phyloP scores from a whole-genome alignment of 805 yeast genomes.

The Myxozyma udenii region DNA sequence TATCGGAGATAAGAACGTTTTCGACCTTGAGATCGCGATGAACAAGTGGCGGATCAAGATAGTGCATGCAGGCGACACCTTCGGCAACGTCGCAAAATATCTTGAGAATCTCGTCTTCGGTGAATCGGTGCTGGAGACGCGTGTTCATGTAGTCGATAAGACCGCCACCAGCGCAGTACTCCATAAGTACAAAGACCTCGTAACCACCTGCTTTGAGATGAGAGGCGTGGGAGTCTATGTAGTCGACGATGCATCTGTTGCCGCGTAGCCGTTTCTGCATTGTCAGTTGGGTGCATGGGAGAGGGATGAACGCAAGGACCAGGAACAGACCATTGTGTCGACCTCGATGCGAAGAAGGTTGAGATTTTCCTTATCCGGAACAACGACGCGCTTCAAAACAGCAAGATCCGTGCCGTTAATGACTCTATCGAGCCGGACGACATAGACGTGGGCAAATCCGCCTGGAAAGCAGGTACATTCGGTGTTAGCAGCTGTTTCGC shows the following conservation, averaged over 20 bases:
- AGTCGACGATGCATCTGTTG: slow-evolving; percentile 74
- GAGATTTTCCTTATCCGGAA: slow-evolving; percentile 82
- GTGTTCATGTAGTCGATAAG: slow-evolving; percentile 85
- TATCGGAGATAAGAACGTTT: slow-evolving; percentile 70
- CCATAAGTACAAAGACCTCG: slow-evolving; percentile 91
- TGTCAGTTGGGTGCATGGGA: too few species aligned
- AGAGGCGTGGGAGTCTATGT: slow-evolving; percentile 93
- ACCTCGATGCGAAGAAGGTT: slow-evolving; percentile 88
- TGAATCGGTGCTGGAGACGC: slow-evolving; percentile 70
- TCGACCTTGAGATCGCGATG: slow-evolving; percentile 95
- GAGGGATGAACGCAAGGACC: too few species aligned
- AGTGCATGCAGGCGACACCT: slow-evolving; percentile 85
- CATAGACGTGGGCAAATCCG: slow-evolving; percentile 94
- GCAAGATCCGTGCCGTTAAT: slow-evolving; percentile 55
- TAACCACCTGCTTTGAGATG: slow-evolving; percentile 57
- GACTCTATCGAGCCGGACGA: slow-evolving; percentile 64
- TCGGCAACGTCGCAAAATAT: slow-evolving; percentile 78
- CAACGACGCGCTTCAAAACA: slow-evolving; percentile 91
- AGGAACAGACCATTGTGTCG: slow-evolving; percentile 75
- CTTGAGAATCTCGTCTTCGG: slow-evolving; percentile 70
- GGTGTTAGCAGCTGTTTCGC: slow-evolving; percentile 3
- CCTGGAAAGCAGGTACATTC: too few species aligned
- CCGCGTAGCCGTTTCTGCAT: slow-evolving; percentile 65
- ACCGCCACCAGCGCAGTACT: slow-evolving; percentile 83
- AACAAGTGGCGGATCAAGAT: slow-evolving; percentile 59